A percentile compares a stretch with the other conserved stretches of the same genome.
phyloP scores from a whole-genome alignment of 176 grass and related monocot species.

The Zea luxurians region DNA sequence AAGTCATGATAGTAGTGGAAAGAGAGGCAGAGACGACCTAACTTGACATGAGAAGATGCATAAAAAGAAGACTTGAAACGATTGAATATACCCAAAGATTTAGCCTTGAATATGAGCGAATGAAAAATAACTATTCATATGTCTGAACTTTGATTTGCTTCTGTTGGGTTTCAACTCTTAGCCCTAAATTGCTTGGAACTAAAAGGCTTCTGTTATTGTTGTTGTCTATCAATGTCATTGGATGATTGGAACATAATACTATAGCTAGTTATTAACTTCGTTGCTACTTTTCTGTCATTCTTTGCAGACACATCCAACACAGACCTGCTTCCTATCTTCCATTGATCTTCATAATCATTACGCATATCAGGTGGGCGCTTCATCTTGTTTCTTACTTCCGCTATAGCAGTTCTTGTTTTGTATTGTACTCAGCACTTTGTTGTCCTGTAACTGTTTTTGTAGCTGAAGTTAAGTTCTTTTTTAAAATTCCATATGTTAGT shows the following conservation, averaged over 20 bases:
- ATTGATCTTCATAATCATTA: constrained; percentile 99
- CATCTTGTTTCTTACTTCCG: constrained; percentile 11
- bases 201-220: no score
- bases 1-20: no score
- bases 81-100: no score
- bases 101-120: no score
- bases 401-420: constrained; percentile 11
- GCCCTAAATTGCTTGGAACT: no score
- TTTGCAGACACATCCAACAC: constrained; percentile 90
- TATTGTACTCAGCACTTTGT: constrained; percentile 28
- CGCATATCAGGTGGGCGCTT: constrained; percentile 77
- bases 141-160: no score
- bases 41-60: no score
- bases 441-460: constrained; percentile 16
- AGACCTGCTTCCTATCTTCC: constrained; percentile 94
- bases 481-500: constrained; percentile 1
- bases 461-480: not conserved
- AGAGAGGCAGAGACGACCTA: no score
- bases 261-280: constrained; percentile 14
- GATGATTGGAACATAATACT: not conserved
- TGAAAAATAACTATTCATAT: no score
- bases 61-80: no score
- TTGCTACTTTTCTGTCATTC: constrained; percentile 37
- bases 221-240: not conserved
- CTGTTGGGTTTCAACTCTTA: no score